Conservation (phyloP, 139 green algal genomes). For the Auxenochlorella protothecoides region DNA sequence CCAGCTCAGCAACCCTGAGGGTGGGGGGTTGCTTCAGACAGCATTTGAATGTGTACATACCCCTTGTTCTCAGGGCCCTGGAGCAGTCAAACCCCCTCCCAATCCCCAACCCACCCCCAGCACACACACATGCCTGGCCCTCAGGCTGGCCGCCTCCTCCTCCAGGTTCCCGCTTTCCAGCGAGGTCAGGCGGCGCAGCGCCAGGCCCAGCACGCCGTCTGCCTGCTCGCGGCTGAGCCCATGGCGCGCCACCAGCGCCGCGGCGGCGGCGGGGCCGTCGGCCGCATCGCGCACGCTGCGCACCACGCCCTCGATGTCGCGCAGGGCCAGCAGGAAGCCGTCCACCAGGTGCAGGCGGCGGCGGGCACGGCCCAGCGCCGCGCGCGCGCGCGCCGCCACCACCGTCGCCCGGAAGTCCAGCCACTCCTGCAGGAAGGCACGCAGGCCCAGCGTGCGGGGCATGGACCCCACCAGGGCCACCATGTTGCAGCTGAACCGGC, state of each 20-base stretch:
- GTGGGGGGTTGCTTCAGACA: not conserved
- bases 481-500: conserved; percentile 70
- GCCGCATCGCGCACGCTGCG: conserved; percentile 46
- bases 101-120: not conserved
- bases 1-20: conserved; percentile 34
- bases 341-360: conserved; percentile 67
- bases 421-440: conserved; percentile 61
- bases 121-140: conserved; percentile 9
- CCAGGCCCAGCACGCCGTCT: conserved; percentile 68
- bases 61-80: not conserved
- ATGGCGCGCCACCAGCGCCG: conserved; percentile 38
- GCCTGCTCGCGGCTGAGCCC: conserved; percentile 57
- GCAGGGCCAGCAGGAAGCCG: conserved; percentile 61
- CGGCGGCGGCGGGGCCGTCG: conserved; percentile 43
- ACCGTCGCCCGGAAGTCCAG: conserved; percentile 74
- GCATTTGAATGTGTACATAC: not conserved
- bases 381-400: conserved; percentile 44
- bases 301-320: conserved; percentile 60
- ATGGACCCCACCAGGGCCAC: conserved; percentile 52
- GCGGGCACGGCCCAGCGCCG: conserved; percentile 47
- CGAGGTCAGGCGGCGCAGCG: conserved; percentile 72
- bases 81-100: not conserved
- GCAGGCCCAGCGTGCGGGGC: conserved; percentile 53
- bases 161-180: conserved; percentile 63
- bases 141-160: conserved; percentile 53